Base-by-base conservation (phyloP, 352 stramenopile genomes). In the Globisporangium nagaii region DNA sequence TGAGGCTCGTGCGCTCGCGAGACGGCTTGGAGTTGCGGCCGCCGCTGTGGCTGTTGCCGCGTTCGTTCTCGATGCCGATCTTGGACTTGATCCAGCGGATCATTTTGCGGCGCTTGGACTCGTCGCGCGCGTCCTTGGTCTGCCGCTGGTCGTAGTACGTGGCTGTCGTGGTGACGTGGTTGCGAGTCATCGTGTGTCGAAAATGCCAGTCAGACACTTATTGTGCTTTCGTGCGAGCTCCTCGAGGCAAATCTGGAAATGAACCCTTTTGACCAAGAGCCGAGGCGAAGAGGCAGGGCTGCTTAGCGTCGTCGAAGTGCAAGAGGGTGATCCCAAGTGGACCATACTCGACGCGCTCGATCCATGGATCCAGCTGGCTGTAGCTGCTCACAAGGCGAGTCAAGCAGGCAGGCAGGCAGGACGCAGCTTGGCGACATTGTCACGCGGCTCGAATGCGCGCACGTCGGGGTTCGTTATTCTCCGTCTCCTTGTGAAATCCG, bases 31-130 rank as follows among this genome's bases (percentile, higher is more conserved):
- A 44, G 10, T 22, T 35, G 1, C 20, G 63, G 27, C 54, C 54
- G 32, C 37, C 62, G 45, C 68, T 61, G 42, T 35, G 59, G 48
- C 66, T 40, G 47, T 51, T 63, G 34, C 25, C 60, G 30, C 56
- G 53, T 20, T 60, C n/a, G 24, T 67, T 55, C 12, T 58, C 44
- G 37, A 74, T 54, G 25, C 70, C 68, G 40, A 86, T 73, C 32
- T 69, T 70, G 40, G 65, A 67, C 35, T 79, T 82, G 62, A 86
- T 73, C 75, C 75, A 86, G 32, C 73, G 73, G 56, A 86, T 71
- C 63, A 86, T 73, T 22, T 66, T 66, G 13, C 75, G 73, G 10
- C 75, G 75, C 62, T 75, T 86, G 52, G 65, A 74, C 39, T 84
- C 75, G 45, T 84, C 66, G 13, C 54, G 42, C 5, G 60, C 57